Evolutionary conservation across 176 grass and related monocot species (phyloP), one percentile per base, ranked within the genome.

Genomic region (Oryza brachyantha): DNA sequence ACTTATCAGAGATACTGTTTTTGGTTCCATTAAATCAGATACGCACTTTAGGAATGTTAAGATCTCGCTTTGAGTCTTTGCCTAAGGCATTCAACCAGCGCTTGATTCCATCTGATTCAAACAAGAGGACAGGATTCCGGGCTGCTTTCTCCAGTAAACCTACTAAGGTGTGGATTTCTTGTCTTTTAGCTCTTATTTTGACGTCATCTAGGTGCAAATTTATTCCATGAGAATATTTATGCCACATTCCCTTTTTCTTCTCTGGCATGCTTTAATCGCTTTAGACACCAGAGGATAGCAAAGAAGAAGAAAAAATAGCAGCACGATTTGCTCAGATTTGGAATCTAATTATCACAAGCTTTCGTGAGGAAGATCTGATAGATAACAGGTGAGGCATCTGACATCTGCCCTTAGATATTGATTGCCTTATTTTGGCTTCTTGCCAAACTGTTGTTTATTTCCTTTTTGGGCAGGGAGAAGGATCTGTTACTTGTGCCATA

Each of bases 331-430:
- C 94, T 79, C 91, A 97, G 68, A 94, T 97, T 67, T 97, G 94
- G 94, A 97, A 97, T 79, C 48, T 90, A 84, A 97, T 97, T 43
- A 97, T 97, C 65, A 94, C 94, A 77, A 97, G 94, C 65, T 97
- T 94, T 42, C 85, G 94, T 3, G 81, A 90, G 27, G 94, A 97
- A 92, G 94, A 97, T 76, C 74, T 97, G 60, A 90, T 97, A 88
- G 85, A 82, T 67, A 70, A 97, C 76, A 84, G 79, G 94, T 94
- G 80, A 71, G 64, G 11, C 19, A 40, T 76, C 65, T 27, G 25
- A 61, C 28, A 73, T 72, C 54, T 86, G 37, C 32, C 9, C 60
- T 71, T n/a, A n/a, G 24, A 36, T 81, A 61, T 78, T 8, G 1
- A 70, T 24, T 24, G 62, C 10, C 25, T 61, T 61, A 25, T 54